Base-by-base conservation (phyloP, 202 grass and related monocot genomes). In the Brachypodium distachyon region DNA sequence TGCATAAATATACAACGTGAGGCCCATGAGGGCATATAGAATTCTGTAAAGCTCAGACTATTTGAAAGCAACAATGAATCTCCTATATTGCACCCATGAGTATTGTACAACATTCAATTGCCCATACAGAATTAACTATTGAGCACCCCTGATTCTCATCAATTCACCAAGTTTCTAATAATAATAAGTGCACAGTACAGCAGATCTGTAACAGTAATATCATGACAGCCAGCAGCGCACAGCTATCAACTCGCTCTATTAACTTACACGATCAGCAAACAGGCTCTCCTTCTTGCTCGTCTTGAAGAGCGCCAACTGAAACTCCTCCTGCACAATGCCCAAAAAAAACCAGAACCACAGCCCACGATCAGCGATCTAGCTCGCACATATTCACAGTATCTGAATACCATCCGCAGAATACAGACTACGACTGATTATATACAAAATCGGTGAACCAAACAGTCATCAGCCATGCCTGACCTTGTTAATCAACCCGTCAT, bases 251-350 rank as follows among this genome's bases (percentile, higher is more conserved):
- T 12, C 2, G 7, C 8, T 7, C 31, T 7, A n/a, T 44, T 26
- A 38, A 77, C 90, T 82, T 83, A 96, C 93, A 16, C 90, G 82
- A 67, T 97, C 90, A 17, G 93, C 93, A 11, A 97, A 97, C 50
- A 97, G 67, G 74, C 93, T 97, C 85, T 97, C 93, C 68, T 93
- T 93, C 86, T 93, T 97, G 80, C 72, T 97, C 28, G 93, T 97
- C 82, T 97, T 97, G 77, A 97, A 97, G 6, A 97, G 82, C 4
- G 90, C 90, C 73, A 97, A 72, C 60, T 93, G 93, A 72, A 97
- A 97, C 73, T 97, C 87, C 73, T 97, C 93, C 93, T 97, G 76
- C 51, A 11, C 71, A 61, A 66, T 28, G 54, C 28, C 5, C n/a
- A n/a, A n/a, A 64, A 26, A 9, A 26, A 81, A 76, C 76, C 46